Conservation (phyloP, 2,329 filamentous ascomycete genomes). For the Pseudonectria buxi region DNA sequence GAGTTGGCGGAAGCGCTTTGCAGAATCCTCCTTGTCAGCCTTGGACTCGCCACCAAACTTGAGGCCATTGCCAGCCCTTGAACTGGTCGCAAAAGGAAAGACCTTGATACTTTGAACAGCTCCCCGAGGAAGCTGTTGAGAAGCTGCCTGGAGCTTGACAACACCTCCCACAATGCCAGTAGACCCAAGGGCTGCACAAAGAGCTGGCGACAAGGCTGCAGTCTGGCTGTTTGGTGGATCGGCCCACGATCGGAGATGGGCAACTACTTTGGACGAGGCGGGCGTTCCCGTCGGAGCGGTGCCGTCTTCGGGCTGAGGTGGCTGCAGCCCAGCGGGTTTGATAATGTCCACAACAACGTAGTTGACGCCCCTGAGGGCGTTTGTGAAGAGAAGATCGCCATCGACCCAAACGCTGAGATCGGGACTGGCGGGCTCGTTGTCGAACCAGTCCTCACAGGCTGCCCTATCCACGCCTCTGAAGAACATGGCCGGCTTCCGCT, state of each 20-base stretch:
- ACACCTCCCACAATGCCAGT: conserved; percentile 75
- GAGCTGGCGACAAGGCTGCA: conserved; percentile 66
- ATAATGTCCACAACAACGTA: conserved; percentile 85
- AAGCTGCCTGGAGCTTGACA: conserved; percentile 78
- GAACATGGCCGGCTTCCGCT: conserved; percentile 63
- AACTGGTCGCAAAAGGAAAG: conserved; percentile 64
- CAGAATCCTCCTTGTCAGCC: conserved; percentile 70
- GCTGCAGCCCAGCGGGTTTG: conserved; percentile 70
- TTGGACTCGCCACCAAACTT: conserved; percentile 86
- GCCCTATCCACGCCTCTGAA: conserved; percentile 70
- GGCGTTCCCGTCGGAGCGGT: conserved; percentile 43
- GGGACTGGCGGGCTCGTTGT: conserved; percentile 51
- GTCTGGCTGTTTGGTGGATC: conserved; percentile 79
- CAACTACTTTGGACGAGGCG: conserved; percentile 58
- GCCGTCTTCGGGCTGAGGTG: conserved; percentile 62
- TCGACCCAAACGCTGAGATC: conserved; percentile 79
- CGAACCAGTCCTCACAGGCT: conserved; percentile 69
- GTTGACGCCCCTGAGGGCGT: conserved; percentile 66
- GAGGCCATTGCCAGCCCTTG: conserved; percentile 57
- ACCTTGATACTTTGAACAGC: conserved; percentile 64
- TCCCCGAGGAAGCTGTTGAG: conserved; percentile 60
- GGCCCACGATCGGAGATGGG: conserved; percentile 70
- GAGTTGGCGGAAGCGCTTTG: conserved; percentile 63
- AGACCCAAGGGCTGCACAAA: conserved; percentile 69
- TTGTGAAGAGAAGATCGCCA: conserved; percentile 63